phyloP scores from a whole-genome alignment of 345 rosid genomes.

The Adansonia digitata region DNA sequence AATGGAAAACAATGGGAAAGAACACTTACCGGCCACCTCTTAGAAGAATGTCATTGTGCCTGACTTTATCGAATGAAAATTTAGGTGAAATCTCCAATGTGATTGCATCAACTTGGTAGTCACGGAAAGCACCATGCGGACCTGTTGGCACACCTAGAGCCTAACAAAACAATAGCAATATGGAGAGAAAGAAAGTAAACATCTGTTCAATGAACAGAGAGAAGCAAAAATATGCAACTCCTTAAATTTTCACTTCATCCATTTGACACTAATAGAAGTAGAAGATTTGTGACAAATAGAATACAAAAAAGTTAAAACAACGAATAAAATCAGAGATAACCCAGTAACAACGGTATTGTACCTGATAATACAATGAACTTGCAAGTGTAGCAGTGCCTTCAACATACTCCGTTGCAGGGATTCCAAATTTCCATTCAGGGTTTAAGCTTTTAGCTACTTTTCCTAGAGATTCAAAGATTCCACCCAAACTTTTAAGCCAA shows the following conservation, averaged over 20 bases:
- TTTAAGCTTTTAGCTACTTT: constrained; percentile 50
- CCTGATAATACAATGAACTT: constrained; percentile 88
- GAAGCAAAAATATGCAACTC: not conserved
- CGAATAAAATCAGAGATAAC: not conserved
- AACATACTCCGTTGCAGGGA: constrained; percentile 71
- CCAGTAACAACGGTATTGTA: constrained; percentile 28
- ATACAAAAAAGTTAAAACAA: not conserved
- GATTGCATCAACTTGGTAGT: constrained; percentile 89
- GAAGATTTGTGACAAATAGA: not conserved
- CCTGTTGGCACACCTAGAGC: constrained; percentile 95
- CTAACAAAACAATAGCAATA: constrained; percentile 31
- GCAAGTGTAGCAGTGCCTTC: constrained; percentile 87
- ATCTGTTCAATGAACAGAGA: not conserved
- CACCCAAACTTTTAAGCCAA: constrained; percentile 57
- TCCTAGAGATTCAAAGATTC: constrained; percentile 56
- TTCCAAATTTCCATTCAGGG: constrained; percentile 71
- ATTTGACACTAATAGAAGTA: not conserved
- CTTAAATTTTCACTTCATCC: not conserved
- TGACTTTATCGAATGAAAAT: constrained; percentile 39
- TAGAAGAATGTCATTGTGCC: constrained; percentile 60
- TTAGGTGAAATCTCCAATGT: constrained; percentile 78
- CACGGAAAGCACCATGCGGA: constrained; percentile 94
- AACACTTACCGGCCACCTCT: constrained; percentile 66
- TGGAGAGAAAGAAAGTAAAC: constrained; percentile 6
- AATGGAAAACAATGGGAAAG: constrained; percentile 9